Conservation (phyloP, 352 stramenopile species). For the Blastocystis sp. region DNA sequence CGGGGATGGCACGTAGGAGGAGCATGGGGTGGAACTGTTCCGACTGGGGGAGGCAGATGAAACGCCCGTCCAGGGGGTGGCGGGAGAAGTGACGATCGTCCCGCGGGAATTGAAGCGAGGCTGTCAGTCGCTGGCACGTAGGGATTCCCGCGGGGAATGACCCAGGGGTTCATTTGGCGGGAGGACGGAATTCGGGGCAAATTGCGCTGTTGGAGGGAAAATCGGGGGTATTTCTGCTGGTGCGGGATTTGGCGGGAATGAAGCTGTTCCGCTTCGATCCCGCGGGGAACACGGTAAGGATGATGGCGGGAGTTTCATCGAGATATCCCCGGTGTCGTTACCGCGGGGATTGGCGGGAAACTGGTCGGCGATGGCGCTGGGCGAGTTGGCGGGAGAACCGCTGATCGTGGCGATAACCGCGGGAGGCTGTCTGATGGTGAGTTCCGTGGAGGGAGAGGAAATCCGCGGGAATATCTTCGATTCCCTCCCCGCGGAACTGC, state of each 20-base stretch:
- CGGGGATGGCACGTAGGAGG: background rate
- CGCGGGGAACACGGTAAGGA: background rate
- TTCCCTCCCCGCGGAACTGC: background rate
- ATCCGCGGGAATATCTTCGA: background rate
- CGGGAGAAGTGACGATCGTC: background rate
- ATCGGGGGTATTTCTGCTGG: background rate
- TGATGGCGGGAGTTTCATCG: background rate
- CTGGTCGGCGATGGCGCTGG: background rate
- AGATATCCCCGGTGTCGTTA: background rate
- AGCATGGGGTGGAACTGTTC: background rate
- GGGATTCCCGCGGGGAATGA: background rate
- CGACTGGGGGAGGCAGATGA: background rate
- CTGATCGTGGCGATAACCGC: background rate
- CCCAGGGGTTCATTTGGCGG: background rate
- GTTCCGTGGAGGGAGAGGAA: background rate
- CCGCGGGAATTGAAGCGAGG: background rate
- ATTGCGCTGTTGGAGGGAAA: background rate
- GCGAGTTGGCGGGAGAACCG: background rate
- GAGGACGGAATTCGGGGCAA: background rate
- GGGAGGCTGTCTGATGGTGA: background rate
- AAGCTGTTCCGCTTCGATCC: background rate
- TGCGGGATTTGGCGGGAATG: background rate
- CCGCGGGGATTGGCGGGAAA: background rate
- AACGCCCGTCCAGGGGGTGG: background rate
- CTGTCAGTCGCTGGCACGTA: background rate